These are phyloP conservation scores for Mucor irregularis DNA, from an alignment of 371 early-diverging fungal genomes.

Conservation along the genomic window DNA sequence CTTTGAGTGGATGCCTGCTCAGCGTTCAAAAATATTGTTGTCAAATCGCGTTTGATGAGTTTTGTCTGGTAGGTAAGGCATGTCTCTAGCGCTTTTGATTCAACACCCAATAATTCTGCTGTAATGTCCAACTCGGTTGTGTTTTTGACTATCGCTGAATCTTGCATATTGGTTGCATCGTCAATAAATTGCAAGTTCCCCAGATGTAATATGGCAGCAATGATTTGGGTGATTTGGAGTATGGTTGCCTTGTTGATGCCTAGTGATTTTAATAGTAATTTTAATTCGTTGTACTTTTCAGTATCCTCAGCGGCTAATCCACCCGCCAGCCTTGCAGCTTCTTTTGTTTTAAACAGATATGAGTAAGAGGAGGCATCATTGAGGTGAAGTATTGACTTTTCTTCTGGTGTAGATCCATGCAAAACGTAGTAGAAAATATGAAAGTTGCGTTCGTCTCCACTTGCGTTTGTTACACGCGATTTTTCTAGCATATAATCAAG, in stretches of 20 bases:
- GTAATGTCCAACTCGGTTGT: constrained; percentile 61
- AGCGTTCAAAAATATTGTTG: constrained; percentile 56
- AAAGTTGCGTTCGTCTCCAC: constrained; percentile 78
- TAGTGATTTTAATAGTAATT: constrained; percentile 72
- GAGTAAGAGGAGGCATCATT: constrained; percentile 13
- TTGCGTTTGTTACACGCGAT: constrained; percentile 58
- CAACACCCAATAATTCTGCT: constrained; percentile 77
- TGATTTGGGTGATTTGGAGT: constrained; percentile 57
- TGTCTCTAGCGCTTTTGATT: constrained; percentile 61
- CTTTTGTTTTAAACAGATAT: constrained; percentile 23
- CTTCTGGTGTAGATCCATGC: constrained; percentile 37
- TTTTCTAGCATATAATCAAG: constrained; percentile 90
- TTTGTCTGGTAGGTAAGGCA: constrained; percentile 30
- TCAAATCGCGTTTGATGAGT: constrained; percentile 50
- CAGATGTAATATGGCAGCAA: constrained; percentile 76
- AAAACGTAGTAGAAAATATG: constrained; percentile 91
- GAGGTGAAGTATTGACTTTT: constrained; percentile 21
- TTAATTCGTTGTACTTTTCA: constrained; percentile 64
- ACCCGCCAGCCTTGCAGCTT: constrained; percentile 19
- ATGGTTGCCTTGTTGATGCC: constrained; percentile 79
- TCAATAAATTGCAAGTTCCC: constrained; percentile 73
- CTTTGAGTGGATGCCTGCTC: constrained; percentile 46
- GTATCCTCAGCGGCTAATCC: constrained; percentile 37
- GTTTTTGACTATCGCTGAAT: constrained; percentile 59
- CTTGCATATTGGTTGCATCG: constrained; percentile 34